Conservation (phyloP, 768 basidiomycete genomes). For the Hypsizygus marmoreus region DNA sequence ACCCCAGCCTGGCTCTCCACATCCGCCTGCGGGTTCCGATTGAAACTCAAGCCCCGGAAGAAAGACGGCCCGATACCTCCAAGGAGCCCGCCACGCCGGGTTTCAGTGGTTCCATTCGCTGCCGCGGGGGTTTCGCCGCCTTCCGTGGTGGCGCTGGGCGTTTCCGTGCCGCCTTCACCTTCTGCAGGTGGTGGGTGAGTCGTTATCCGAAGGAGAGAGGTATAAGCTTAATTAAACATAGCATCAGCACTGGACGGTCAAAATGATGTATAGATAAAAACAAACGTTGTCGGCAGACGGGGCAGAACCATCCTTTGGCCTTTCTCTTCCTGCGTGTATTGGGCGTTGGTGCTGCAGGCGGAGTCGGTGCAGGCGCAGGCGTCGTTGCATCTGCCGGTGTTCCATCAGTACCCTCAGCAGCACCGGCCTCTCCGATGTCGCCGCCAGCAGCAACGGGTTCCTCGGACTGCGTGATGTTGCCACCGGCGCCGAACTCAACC, state of each 20-base stretch:
- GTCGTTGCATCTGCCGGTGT: slow-evolving; percentile 27
- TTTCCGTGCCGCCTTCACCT: slow-evolving; percentile 14
- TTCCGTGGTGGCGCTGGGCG: background rate
- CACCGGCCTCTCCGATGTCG: no score
- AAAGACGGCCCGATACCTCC: slow-evolving; percentile 16
- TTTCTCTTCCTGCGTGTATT: slow-evolving; percentile 79
- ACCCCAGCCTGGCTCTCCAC: slow-evolving; percentile 33
- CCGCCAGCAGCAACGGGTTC: slow-evolving; percentile 35
- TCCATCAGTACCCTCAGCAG: slow-evolving; percentile 22
- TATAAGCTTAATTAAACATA: slow-evolving; percentile 62
- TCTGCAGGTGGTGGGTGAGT: slow-evolving; percentile 51
- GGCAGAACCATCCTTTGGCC: slow-evolving; percentile 97
- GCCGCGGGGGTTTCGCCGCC: background rate
- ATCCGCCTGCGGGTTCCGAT: slow-evolving; percentile 22
- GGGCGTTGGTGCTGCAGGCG: slow-evolving; percentile 28
- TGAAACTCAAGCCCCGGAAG: slow-evolving; percentile 21
- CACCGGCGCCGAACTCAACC: slow-evolving; percentile 96
- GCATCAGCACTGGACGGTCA: background rate
- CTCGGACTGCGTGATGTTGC: slow-evolving; percentile 68
- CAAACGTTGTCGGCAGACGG: slow-evolving; percentile 93
- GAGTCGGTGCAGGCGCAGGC: slow-evolving; percentile 28
- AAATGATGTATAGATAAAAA: slow-evolving; percentile 19
- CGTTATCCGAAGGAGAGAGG: slow-evolving; percentile 82
- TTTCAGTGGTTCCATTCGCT: background rate
- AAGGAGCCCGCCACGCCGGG: slow-evolving; percentile 11